phyloP scores from a whole-genome alignment of 495 filamentous ascomycete genomes.

The Hyaloscypha variabilis region DNA sequence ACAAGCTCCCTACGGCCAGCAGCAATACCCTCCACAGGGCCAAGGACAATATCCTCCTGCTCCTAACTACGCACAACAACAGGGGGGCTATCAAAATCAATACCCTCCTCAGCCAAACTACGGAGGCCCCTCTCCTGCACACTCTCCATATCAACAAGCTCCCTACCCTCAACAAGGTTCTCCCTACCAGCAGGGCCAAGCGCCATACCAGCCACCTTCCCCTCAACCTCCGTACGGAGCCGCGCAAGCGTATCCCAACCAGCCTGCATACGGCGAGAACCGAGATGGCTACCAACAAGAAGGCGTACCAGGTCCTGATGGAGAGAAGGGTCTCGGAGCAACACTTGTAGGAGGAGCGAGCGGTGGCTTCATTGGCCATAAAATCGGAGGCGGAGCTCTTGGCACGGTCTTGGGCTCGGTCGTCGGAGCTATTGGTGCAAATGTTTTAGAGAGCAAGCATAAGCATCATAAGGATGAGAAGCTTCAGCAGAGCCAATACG shows the following conservation, averaged over 20 bases:
- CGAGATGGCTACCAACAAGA: slow-evolving; percentile 22
- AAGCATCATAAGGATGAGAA: too few species aligned
- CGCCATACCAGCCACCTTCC: slow-evolving; percentile 12
- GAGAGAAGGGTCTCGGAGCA: slow-evolving; percentile 55
- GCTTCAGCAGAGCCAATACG: slow-evolving; percentile 10
- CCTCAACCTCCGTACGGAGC: not conserved
- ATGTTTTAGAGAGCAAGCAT: slow-evolving; percentile 26
- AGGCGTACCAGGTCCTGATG: slow-evolving; percentile 29
- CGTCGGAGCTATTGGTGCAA: slow-evolving; percentile 52
- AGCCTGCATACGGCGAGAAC: slow-evolving; percentile 32
- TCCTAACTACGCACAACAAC: slow-evolving; percentile 26
- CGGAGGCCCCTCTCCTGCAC: slow-evolving; percentile 14
- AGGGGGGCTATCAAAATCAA: slow-evolving; percentile 5
- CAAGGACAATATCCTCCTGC: slow-evolving; percentile 28
- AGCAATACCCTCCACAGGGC: slow-evolving; percentile 17
- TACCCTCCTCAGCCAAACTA: slow-evolving; percentile 35
- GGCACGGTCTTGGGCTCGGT: slow-evolving; percentile 52
- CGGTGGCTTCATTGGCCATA: slow-evolving; percentile 53
- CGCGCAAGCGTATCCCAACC: slow-evolving; percentile 29
- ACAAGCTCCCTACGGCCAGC: slow-evolving; percentile 8
- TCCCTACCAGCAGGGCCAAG: not conserved
- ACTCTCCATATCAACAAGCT: slow-evolving; percentile 18
- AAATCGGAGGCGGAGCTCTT: slow-evolving; percentile 48
- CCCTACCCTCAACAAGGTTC: slow-evolving; percentile 17
- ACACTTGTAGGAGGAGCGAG: slow-evolving; percentile 56